Evolutionary conservation across 768 basidiomycete genomes (phyloP).

Genomic region (Suillus subluteus): DNA sequence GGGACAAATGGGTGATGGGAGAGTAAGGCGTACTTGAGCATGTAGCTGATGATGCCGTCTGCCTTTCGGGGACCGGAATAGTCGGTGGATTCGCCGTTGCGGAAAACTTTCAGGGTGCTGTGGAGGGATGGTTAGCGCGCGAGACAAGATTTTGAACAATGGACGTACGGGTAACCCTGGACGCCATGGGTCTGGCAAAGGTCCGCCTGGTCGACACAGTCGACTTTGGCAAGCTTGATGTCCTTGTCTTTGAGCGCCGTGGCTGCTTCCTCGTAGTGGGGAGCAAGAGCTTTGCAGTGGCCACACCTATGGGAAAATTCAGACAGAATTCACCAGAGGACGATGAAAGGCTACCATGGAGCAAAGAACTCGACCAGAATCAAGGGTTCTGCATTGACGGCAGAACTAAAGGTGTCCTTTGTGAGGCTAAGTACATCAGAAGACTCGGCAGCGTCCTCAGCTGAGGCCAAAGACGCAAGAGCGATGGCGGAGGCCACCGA

Average conservation of each 20-base stretch:
- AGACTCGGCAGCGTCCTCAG: constrained; percentile 44
- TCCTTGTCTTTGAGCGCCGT: constrained; percentile 87
- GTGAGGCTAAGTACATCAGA: constrained; percentile 87
- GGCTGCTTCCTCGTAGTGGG: constrained; percentile 93
- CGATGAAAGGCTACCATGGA: constrained; percentile 60
- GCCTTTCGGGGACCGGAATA: constrained; percentile 91
- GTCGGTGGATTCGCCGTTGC: constrained; percentile 76
- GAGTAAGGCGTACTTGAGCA: constrained; percentile 76
- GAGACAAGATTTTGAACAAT: not conserved
- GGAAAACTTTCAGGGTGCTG: constrained; percentile 92
- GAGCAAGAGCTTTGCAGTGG: constrained; percentile 94
- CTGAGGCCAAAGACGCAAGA: constrained; percentile 56
- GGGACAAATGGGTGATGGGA: not conserved
- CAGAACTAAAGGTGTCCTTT: constrained; percentile 64
- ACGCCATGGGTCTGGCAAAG: constrained; percentile 89
- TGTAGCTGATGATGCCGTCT: constrained; percentile 95
- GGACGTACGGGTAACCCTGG: constrained; percentile 89
- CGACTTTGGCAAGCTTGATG: constrained; percentile 94
- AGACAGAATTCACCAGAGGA: not conserved
- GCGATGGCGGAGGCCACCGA: constrained; percentile 56
- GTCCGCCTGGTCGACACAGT: constrained; percentile 93
- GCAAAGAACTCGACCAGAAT: constrained; percentile 96
- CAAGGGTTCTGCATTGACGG: constrained; percentile 67
- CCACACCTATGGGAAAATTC: constrained; percentile 67
- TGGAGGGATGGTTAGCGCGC: not conserved